Evolutionary conservation across 2,329 filamentous ascomycete genomes (phyloP).

Genomic region (Fusarium odoratissimum): DNA sequence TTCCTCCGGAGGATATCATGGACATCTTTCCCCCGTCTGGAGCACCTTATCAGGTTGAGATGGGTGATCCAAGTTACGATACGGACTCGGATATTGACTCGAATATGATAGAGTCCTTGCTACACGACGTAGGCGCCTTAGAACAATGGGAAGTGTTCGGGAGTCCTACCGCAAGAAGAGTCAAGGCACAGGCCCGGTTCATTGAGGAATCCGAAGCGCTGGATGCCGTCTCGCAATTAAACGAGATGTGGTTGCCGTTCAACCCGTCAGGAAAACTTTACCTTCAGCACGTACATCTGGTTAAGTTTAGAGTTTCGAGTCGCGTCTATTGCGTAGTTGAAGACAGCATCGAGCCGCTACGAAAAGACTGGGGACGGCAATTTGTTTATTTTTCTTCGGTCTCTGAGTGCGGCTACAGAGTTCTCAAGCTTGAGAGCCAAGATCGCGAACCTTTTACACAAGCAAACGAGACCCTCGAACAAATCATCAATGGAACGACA

Average conservation of each 20-base stretch:
- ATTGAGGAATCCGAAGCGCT: constrained; percentile 51
- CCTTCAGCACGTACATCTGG: constrained; percentile 51
- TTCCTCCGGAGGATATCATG: constrained; percentile 14
- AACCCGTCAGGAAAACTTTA: constrained; percentile 49
- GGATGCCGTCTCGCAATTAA: constrained; percentile 48
- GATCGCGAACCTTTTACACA: not conserved
- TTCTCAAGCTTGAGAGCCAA: constrained; percentile 23
- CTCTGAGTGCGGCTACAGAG: constrained; percentile 12
- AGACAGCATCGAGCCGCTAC: constrained; percentile 43
- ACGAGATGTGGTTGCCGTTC: constrained; percentile 48
- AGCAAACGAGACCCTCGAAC: constrained; percentile 10
- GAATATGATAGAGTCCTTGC: constrained; percentile 44
- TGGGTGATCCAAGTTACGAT: constrained; percentile 38
- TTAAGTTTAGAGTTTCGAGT: constrained; percentile 53
- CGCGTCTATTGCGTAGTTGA: constrained; percentile 50
- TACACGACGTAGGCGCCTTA: constrained; percentile 48
- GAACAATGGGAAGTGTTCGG: constrained; percentile 49
- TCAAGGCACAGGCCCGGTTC: constrained; percentile 56
- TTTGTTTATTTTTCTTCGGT: constrained; percentile 12
- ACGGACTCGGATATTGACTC: constrained; percentile 38
- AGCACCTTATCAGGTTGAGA: not conserved
- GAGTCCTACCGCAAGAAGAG: constrained; percentile 46
- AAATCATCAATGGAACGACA: not conserved
- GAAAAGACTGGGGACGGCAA: constrained; percentile 46
- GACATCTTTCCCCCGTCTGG: not conserved